These are phyloP conservation scores for Hyaloscypha variabilis DNA, from an alignment of 495 filamentous ascomycete species.

Conservation along the genomic window DNA sequence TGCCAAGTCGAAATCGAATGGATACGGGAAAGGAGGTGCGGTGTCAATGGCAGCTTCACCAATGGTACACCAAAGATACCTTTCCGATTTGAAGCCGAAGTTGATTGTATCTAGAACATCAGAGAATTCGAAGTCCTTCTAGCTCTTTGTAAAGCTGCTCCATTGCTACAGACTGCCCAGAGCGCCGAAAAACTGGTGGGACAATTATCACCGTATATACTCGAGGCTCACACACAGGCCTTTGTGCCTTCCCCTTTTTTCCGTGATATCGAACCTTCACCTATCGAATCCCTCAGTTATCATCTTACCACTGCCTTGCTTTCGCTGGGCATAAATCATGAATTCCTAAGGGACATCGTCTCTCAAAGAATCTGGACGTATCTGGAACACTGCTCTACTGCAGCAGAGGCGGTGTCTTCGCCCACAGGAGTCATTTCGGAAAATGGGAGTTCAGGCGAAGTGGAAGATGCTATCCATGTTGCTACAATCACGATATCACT, in stretches of 20 bases:
- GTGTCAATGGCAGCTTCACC: slow-evolving; percentile 44
- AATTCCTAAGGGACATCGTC: slow-evolving; percentile 62
- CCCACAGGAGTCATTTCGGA: slow-evolving; percentile 36
- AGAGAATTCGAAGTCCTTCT: slow-evolving; percentile 89
- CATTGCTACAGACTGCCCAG: slow-evolving; percentile 63
- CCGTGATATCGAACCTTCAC: slow-evolving; percentile 79
- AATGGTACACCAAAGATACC: slow-evolving; percentile 44
- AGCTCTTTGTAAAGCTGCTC: slow-evolving; percentile 85
- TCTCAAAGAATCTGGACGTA: slow-evolving; percentile 65
- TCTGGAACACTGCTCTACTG: slow-evolving; percentile 63
- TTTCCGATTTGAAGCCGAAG: neutral
- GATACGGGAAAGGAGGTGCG: slow-evolving; percentile 11
- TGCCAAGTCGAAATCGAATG: slow-evolving; percentile 26
- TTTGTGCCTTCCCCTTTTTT: slow-evolving; percentile 83
- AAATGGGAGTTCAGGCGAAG: slow-evolving; percentile 39
- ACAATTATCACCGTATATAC: slow-evolving; percentile 79
- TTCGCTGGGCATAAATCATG: slow-evolving; percentile 70
- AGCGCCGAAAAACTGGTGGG: slow-evolving; percentile 72
- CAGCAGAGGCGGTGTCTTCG: slow-evolving; percentile 41
- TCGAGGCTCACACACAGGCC: slow-evolving; percentile 76
- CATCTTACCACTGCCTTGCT: slow-evolving; percentile 79
- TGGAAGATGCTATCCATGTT: slow-evolving; percentile 66
- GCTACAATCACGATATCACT: slow-evolving; percentile 79
- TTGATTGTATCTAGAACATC: slow-evolving; percentile 48
- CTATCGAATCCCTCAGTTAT: slow-evolving; percentile 84